A percentile compares a stretch with the other conserved stretches of the same genome.
These are phyloP conservation scores for Aspergillus affinis DNA, from an alignment of 495 filamentous ascomycete genomes.

Conservation along the genomic window DNA sequence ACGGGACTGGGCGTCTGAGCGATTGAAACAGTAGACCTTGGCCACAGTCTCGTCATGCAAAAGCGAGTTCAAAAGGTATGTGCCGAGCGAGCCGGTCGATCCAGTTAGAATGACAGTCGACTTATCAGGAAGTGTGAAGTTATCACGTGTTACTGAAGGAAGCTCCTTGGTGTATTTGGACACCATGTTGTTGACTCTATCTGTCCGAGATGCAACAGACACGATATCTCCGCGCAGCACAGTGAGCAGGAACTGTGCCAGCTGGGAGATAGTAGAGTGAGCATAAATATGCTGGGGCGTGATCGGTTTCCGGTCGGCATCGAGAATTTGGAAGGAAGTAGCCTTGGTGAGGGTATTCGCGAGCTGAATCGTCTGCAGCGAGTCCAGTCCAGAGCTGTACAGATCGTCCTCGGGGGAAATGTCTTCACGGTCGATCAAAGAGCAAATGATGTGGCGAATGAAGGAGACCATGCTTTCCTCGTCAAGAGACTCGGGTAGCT, in stretches of 20 bases:
- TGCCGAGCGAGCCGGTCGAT: conserved; percentile 59
- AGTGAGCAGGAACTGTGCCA: conserved; percentile 20
- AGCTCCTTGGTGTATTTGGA: conserved; percentile 23
- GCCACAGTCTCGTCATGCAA: conserved; percentile 32
- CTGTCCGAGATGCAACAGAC: conserved; percentile 14
- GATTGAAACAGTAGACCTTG: conserved; percentile 58
- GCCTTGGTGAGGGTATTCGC: conserved; percentile 22
- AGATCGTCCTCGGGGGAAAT: conserved; percentile 21
- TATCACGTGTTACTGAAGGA: conserved; percentile 15
- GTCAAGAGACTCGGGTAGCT: conserved; percentile 9
- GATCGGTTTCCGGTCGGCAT: conserved; percentile 12
- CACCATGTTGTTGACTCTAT: conserved; percentile 20
- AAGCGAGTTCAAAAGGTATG: conserved; percentile 52
- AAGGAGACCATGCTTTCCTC: conserved; percentile 11
- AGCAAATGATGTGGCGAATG: conserved; percentile 11
- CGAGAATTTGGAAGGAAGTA: conserved; percentile 10
- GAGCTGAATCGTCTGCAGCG: conserved; percentile 35
- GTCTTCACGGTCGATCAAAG: conserved; percentile 17
- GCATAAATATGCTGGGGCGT: conserved; percentile 30
- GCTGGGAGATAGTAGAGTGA: conserved; percentile 28
- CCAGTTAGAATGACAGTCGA: conserved; percentile 51
- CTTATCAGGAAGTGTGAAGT: conserved; percentile 2
- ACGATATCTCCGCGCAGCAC: conserved; percentile 19
- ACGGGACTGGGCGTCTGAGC: conserved; percentile 25
- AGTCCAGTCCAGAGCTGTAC: conserved; percentile 31